Evolutionary conservation across 1,139 yeast genomes (phyloP), one percentile per base, ranked within the genome.

Genomic region (Candida tetrigidarum): DNA sequence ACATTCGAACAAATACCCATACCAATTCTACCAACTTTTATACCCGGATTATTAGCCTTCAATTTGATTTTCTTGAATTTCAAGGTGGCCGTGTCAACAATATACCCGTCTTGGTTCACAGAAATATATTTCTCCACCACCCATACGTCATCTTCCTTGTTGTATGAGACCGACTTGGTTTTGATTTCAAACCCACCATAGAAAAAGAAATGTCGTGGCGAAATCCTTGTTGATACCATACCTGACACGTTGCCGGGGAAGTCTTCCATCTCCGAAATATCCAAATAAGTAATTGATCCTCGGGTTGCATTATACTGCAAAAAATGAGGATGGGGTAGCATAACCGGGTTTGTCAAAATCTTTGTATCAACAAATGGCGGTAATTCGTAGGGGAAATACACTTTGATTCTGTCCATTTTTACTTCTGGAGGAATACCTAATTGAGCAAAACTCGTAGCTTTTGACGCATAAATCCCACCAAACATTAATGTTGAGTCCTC

Each of bases 101-200:
- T 58, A 53, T 60, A 74, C 0, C 72, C 78, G 48, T 67, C 58
- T 27, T 63, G 59, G 53, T 74, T 74, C 52, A 71, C 49, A 6
- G 53, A 50, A 7, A 74, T 45, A 32, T 57, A 58, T 49, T 69
- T 71, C 29, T 62, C 59, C 8, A 74, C 60, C 4, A 72, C 57
- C 78, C 78, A 74, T 15, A 71, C 52, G 41, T 67, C 69, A 4
- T 57, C 41, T 1, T 58, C 57, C 3, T 59, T 47, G 16, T 56
- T 46, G 45, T 66, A 63, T 3, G 50, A 47, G 2, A 64, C 66
- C 0, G 63, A 53, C 23, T 58, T 61, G 22, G 57, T 56, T 18
- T 51, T 50, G 19, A 74, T 49, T 47, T 55, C 57, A 53, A 70
- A 74, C 3, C 80, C 80, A 4, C 79, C 80, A 47, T 62, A 71